Base-by-base conservation (phyloP, 2,329 filamentous ascomycete species). In the Chalaropsis thielavioides region DNA sequence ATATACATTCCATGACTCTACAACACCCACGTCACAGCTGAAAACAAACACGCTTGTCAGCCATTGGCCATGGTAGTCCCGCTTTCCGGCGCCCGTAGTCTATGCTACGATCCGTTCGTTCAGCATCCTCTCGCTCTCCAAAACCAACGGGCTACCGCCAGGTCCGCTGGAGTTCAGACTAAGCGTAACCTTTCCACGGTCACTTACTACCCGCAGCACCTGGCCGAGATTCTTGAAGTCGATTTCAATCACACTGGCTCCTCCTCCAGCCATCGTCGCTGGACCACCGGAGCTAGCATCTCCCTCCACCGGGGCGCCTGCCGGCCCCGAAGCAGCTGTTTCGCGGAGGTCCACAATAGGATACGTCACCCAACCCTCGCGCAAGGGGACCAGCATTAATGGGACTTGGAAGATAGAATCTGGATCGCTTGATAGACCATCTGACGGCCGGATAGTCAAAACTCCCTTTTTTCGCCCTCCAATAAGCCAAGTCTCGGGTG, bases 401-500 rank as follows among this genome's bases (percentile, higher is more conserved):
- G 85, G 82, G 68, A 95, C 81, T 13, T 58, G 27, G 22, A 58
- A 17, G 2, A 35, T 27, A 17, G 51, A 17, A 35, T 35, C 27
- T 58, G 24, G 24, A 2, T 11, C 51, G 2, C 66, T 67, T 1
- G 67, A 68, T 0, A 67, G 68, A 3, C 63, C 68, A 4, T 67
- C 66, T 4, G 51, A 46, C 19, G 38, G 40, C 0, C 82, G 79
- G 38, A 86, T 83, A 6, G 81, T 81, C 71, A 96, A 95, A 71
- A 90, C 88, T 0, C 87, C 89, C 68, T 89, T 88, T 61, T 89
- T 82, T 54, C 87, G 84, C 0, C 92, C 92, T 24, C 90, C 92
- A 2, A 97, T 77, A 1, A 96, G 82, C 92, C 92, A 97, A 0
- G 83, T 80, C 46, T 92, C 90, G 1, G 82, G 76, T 17, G 85